Conservation (phyloP, 352 stramenopile genomes). For the Globisporangium solare region DNA sequence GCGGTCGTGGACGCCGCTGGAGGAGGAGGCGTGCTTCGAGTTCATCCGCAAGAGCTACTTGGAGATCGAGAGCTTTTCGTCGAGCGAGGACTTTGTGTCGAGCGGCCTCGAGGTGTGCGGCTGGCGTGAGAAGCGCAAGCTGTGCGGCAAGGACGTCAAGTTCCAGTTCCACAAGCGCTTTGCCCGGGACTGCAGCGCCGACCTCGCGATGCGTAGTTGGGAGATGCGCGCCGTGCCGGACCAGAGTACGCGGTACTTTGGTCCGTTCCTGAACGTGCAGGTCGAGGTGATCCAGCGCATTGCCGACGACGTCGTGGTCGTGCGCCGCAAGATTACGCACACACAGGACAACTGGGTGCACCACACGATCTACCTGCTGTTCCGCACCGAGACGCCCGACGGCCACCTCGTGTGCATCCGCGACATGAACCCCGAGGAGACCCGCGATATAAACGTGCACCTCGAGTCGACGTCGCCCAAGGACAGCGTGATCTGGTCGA, state of each 20-base stretch:
- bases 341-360: constrained; percentile 50
- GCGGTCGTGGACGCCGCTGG: constrained; percentile 32
- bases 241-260: constrained; percentile 53
- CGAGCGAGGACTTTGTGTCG: constrained; percentile 40
- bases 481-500: constrained; percentile 49
- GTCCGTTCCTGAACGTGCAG: constrained; percentile 41
- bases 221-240: constrained; percentile 52
- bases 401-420: constrained; percentile 66
- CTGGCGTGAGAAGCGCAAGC: constrained; percentile 57
- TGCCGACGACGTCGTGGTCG: constrained; percentile 44
- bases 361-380: constrained; percentile 69
- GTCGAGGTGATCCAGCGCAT: constrained; percentile 53
- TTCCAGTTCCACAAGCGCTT: constrained; percentile 64
- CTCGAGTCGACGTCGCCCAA: constrained; percentile 13
- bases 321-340: constrained; percentile 53
- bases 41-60: constrained; percentile 51
- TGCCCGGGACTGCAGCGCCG: constrained; percentile 44
- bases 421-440: constrained; percentile 49
- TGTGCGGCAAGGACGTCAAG: constrained; percentile 44
- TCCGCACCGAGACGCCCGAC: constrained; percentile 60
- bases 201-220: constrained; percentile 41
- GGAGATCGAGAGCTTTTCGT: constrained; percentile 44
- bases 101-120: constrained; percentile 54
- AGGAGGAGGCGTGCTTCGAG: constrained; percentile 29
- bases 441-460: constrained; percentile 21